A percentile compares a stretch with the other conserved stretches of the same genome.
Conservation (phyloP, 2,329 filamentous ascomycete species). For the Ambrosiella beaveri region DNA sequence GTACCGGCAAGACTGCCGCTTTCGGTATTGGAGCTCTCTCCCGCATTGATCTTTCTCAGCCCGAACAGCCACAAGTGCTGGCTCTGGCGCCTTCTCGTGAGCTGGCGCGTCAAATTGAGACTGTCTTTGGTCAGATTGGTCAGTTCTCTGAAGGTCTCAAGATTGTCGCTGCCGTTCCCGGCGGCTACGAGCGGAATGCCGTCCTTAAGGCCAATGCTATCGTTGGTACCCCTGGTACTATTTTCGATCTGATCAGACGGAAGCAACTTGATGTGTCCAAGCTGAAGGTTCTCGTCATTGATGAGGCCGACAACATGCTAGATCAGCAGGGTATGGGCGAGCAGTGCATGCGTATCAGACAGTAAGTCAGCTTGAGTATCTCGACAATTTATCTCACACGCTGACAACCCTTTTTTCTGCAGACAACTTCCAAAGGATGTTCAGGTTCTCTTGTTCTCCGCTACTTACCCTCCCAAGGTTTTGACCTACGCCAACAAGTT, state of each 20-base stretch:
- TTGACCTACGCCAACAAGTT: conserved; percentile 70
- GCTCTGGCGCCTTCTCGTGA: conserved; percentile 86
- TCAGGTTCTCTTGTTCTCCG: conserved; percentile 92
- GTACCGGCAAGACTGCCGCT: conserved; percentile 92
- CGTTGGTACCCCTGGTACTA: conserved; percentile 86
- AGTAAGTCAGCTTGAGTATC: conserved; percentile 34
- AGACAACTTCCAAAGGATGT: conserved; percentile 43
- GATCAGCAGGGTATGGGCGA: conserved; percentile 90
- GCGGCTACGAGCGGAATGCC: conserved; percentile 50
- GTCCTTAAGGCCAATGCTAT: conserved; percentile 62
- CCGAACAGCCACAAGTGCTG: conserved; percentile 63
- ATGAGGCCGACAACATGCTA: conserved; percentile 98
- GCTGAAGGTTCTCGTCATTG: conserved; percentile 72
- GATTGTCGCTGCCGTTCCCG: conserved; percentile 69
- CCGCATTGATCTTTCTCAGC: conserved; percentile 57
- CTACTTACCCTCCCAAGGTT: conserved; percentile 77
- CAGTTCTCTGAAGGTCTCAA: conserved; percentile 60
- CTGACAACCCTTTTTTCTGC: not conserved
- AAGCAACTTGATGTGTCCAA: conserved; percentile 53
- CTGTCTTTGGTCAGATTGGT: conserved; percentile 69
- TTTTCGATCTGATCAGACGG: conserved; percentile 69
- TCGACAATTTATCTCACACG: not conserved
- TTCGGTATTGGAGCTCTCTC: conserved; percentile 87
- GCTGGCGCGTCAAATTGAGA: conserved; percentile 82
- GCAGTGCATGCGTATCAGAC: conserved; percentile 80